These are phyloP conservation scores for Sanghuangporus sanghuang DNA, from an alignment of 1,284 basidiomycete species.

Conservation along the genomic window DNA sequence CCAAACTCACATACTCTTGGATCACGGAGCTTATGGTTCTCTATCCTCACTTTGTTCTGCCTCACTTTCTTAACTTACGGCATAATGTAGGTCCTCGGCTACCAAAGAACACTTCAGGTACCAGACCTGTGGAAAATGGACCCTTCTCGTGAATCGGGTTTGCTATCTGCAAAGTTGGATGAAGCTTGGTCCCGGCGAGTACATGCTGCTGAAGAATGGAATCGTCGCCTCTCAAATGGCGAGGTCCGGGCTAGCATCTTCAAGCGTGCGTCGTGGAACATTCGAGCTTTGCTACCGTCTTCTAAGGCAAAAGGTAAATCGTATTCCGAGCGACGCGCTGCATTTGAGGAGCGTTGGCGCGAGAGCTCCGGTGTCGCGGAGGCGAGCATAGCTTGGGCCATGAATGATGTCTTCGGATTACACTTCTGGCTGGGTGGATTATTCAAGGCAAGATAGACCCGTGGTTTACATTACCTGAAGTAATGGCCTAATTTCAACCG, in stretches of 20 bases:
- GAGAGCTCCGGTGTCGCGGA: conserved; percentile 41
- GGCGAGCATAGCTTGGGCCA: conserved; percentile 57
- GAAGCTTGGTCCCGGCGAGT: conserved; percentile 44
- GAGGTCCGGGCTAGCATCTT: conserved; percentile 36
- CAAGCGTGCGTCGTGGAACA: conserved; percentile 41
- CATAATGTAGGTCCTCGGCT: conserved; percentile 44
- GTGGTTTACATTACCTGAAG: no score
- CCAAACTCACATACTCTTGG: conserved; percentile 59
- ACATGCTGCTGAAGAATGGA: conserved; percentile 48
- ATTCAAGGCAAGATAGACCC: conserved; percentile 36
- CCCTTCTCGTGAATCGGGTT: conserved; percentile 41
- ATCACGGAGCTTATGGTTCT: conserved; percentile 71
- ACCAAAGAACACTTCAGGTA: conserved; percentile 67
- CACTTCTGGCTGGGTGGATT: conserved; percentile 67
- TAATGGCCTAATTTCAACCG: not conserved
- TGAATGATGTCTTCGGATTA: conserved; percentile 67
- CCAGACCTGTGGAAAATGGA: conserved; percentile 73
- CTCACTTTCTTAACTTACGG: not conserved
- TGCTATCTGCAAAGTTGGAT: conserved; percentile 45
- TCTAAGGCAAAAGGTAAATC: conserved; percentile 16
- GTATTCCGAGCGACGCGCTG: conserved; percentile 28
- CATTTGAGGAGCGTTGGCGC: conserved; percentile 45
- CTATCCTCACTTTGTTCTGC: no score
- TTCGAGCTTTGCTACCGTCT: conserved; percentile 28
- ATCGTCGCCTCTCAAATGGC: conserved; percentile 43